Conservation (phyloP, 1,284 basidiomycete genomes). For the Puccinia triticina region DNA sequence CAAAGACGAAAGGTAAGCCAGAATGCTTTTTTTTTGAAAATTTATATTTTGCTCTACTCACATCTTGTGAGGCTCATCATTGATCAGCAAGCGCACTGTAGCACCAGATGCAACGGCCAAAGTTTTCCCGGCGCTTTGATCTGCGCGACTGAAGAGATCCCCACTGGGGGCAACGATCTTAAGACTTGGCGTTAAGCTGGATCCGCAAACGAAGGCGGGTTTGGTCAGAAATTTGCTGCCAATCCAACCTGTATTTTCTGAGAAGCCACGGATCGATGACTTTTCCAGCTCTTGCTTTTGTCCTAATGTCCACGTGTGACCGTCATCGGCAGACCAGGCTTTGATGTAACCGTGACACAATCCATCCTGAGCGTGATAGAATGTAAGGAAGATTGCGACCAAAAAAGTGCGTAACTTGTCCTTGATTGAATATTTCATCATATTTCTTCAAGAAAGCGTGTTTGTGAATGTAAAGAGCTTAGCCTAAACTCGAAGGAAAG, state of each 20-base stretch:
- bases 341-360: conserved; percentile 19
- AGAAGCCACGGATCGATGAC: conserved; percentile 31
- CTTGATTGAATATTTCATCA: conserved; percentile 1
- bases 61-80: conserved; percentile 30
- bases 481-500: neutral
- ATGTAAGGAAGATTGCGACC: neutral
- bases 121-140: conserved; percentile 48
- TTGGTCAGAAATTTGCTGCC: conserved; percentile 43
- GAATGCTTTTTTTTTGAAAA: neutral
- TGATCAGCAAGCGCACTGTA: conserved; percentile 30
- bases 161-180: conserved; percentile 40
- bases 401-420: neutral
- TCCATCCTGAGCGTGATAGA: neutral
- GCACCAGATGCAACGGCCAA: conserved; percentile 41
- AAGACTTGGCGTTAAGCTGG: conserved; percentile 30
- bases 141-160: conserved; percentile 39
- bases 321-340: conserved; percentile 34
- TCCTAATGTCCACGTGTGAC: conserved; percentile 13
- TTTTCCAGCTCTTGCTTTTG: conserved; percentile 12
- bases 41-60: neutral
- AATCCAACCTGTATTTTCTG: conserved; percentile 49
- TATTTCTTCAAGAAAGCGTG: neutral
- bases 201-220: conserved; percentile 43
- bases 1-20: neutral
- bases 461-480: neutral